These are phyloP conservation scores for Trichoderma sp. DNA, from an alignment of 2,329 filamentous ascomycete genomes.

Conservation along the genomic window DNA sequence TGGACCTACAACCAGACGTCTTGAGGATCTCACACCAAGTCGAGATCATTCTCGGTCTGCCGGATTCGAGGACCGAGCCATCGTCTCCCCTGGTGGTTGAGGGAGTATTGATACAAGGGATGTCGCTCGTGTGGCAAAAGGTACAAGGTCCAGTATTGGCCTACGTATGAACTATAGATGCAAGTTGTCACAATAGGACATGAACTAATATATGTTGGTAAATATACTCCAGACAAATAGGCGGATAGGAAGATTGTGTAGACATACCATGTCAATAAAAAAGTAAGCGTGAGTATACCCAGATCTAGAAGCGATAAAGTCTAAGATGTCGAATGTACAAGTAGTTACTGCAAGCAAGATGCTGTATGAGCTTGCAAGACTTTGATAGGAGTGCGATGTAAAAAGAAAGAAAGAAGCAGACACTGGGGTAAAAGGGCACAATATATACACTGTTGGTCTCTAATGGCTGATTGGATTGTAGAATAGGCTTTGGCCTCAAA, in stretches of 20 bases:
- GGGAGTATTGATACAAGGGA: background rate
- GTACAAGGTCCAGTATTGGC: background rate
- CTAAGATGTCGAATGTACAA: background rate
- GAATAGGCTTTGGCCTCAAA: background rate
- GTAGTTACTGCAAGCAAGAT: background rate
- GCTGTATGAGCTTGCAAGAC: background rate
- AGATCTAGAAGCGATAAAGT: background rate
- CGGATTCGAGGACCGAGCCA: background rate
- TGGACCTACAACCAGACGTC: slow-evolving; percentile 21
- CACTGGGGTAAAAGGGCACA: background rate
- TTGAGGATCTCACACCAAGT: background rate
- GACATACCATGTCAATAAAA: background rate
- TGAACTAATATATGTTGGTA: background rate
- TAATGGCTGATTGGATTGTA: background rate
- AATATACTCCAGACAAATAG: background rate
- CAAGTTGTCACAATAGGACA: background rate
- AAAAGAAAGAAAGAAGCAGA: background rate
- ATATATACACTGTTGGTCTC: background rate
- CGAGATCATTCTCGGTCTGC: background rate
- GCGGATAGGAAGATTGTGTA: background rate
- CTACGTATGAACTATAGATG: background rate
- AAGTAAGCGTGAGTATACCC: background rate
- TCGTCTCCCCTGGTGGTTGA: background rate
- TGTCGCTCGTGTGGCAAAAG: background rate
- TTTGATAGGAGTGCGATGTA: background rate